Base-by-base conservation (phyloP, 2,329 filamentous ascomycete species). In the Arthrocladium fulminans region DNA sequence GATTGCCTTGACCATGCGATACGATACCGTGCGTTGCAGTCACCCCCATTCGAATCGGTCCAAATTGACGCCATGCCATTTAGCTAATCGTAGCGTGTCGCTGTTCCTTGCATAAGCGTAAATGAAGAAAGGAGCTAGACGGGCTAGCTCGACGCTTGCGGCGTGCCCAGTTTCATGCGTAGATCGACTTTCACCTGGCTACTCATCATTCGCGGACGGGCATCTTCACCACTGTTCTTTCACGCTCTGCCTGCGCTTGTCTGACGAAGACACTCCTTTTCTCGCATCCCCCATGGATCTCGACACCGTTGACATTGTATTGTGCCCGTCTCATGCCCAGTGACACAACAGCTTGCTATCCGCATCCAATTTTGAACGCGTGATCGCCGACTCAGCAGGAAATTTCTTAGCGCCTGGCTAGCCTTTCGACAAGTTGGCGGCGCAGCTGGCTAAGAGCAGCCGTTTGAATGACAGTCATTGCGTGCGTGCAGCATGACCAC, bases 61-160 rank as follows among this genome's bases (percentile, higher is more conserved):
- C 32, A 42, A 9, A 25, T n/a, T 42, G 39, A 42, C 20, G 39
- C 39, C 39, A 42, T 42, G 15, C 12, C 22, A 35, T 34, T 25
- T 25, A 20, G 32, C 32, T 35, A 35, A 9, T 5, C 32, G n/a
- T 35, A 35, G 32, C 32, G 32, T 15, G 43, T 19, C 29, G 29
- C 30, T 32, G 44, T 46, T 13, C 44, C 44, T 46, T 46, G 44
- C 44, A 46, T 46, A 46, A 46, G 44, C 44, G 47, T 38, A 19
- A 5, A 7, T 35, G 32, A 15, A 15, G 32, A 35, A 35, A n/a
- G 23, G 13, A 15, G 34, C 22, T n/a, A n/a, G n/a, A n/a, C n/a
- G n/a, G n/a, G n/a, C n/a, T n/a, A n/a, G n/a, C n/a, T 45, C 51
- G 47, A 50, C 49, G 46, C 39, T 19, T 40, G 51, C 40, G 42